Base-by-base conservation (phyloP, 768 basidiomycete genomes). In the Leccinum incarnatum region DNA sequence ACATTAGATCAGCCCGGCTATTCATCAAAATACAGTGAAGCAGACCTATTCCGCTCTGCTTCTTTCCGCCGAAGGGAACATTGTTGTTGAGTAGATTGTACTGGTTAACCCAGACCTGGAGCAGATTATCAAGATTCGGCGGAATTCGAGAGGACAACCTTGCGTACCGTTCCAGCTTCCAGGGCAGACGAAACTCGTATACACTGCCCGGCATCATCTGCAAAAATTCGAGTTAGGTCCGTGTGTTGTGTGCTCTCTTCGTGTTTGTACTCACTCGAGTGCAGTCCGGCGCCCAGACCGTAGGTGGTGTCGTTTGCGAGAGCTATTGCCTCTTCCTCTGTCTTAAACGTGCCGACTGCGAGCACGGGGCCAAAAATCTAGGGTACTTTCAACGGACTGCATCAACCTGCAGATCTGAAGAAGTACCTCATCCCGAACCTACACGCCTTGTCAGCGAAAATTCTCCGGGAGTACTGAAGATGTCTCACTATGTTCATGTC, bases 281-380 rank as follows among this genome's bases (percentile, higher is more conserved):
- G 93, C 52, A 98, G 78, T 9, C 91, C 96, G 14, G 95, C 93
- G 9, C 93, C 95, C 36, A 98, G 82, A 36, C 96, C 96, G 72
- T 96, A 98, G 51, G 78, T 83, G 6, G 94, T 93, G 69, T 89
- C 84, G 74, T 98, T 98, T 34, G 95, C 95, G 15, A 93, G 74
- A 45, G 77, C 68, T 63, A 98, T 85, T 4, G 86, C 94, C 69
- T 97, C 93, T 58, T 89, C 88, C 72, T 97, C 95, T 7, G 89
- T 88, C 63, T 82, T 84, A 77, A 98, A 98, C 63, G 79, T 84
- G 46, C 87, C 88, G 46, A 98, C 83, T 25, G 85, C 81, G 42
- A 95, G 82, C 3, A 98, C 95, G 27, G 96, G 96, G 9, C 96
- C 96, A 72, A 98, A 98, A 64, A 97, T 97, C 87, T 95, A 59